Evolutionary conservation across 164 flowering plant species (phyloP).

Genomic region (Berberis thunbergii): DNA sequence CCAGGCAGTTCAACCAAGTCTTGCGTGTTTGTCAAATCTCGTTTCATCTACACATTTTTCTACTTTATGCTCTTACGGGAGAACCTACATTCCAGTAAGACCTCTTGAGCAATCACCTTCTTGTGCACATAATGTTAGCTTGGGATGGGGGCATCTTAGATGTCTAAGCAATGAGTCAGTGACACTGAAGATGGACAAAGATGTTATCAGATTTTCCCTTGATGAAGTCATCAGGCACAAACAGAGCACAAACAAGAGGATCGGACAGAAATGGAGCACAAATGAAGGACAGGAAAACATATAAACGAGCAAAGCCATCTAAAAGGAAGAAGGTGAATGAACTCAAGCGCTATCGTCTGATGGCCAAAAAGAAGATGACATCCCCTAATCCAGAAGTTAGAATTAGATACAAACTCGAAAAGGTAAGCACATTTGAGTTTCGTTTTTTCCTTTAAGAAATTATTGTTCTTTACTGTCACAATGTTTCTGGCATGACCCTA

Average conservation of each 20-base stretch:
- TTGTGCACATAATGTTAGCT: no score
- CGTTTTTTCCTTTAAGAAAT: neutral
- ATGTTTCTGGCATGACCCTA: no score
- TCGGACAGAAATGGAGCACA: constrained; percentile 5
- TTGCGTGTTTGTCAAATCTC: no score
- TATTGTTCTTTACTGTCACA: neutral
- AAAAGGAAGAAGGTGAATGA: constrained; percentile 70
- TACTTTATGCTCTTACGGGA: no score
- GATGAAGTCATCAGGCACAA: constrained; percentile 17
- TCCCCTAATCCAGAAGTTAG: constrained; percentile 94
- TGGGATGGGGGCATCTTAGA: constrained; percentile 8
- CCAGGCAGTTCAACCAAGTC: no score
- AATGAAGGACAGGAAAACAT: constrained; percentile 21
- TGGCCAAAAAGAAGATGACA: constrained; percentile 82
- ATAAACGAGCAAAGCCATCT: constrained; percentile 37
- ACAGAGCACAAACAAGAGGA: no score
- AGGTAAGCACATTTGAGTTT: constrained; percentile 29
- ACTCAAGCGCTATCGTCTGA: constrained; percentile 62
- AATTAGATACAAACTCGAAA: constrained; percentile 78
- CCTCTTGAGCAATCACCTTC: no score
- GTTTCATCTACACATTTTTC: no score
- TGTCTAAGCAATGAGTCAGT: constrained; percentile 33
- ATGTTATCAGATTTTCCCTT: constrained; percentile 58
- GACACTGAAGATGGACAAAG: constrained; percentile 42
- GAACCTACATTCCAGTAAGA: no score